These are phyloP conservation scores for Nitzschia sp. DNA, from an alignment of 108 stramenopile genomes.

Conservation along the genomic window DNA sequence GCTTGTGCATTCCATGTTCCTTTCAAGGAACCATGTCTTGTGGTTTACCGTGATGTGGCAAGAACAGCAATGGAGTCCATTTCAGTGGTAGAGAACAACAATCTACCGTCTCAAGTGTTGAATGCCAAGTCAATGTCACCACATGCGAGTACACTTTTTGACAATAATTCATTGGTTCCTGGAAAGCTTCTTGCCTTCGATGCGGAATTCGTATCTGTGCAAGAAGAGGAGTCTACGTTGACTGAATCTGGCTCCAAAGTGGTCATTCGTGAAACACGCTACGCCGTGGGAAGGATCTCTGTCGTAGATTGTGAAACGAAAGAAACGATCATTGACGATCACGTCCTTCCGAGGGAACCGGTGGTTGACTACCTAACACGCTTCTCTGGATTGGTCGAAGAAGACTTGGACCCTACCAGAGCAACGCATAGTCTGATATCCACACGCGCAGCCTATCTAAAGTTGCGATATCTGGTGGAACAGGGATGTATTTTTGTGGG, in stretches of 20 bases:
- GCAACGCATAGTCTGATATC: slow-evolving; percentile 86
- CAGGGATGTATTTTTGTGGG: slow-evolving; percentile 85
- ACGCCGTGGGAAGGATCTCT: slow-evolving; percentile 87
- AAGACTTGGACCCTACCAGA: slow-evolving; percentile 82
- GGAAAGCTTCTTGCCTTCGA: slow-evolving; percentile 85
- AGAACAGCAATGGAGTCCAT: slow-evolving; percentile 3
- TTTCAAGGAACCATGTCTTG: slow-evolving; percentile 76
- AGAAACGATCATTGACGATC: slow-evolving; percentile 85
- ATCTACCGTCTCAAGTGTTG: slow-evolving; percentile 51
- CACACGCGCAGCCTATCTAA: slow-evolving; percentile 83
- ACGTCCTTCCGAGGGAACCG: slow-evolving; percentile 87
- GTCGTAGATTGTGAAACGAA: slow-evolving; percentile 70
- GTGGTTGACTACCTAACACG: slow-evolving; percentile 94
- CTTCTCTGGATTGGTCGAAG: slow-evolving; percentile 85
- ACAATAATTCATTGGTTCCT: slow-evolving; percentile 32
- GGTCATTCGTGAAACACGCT: slow-evolving; percentile 70
- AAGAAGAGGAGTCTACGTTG: slow-evolving; percentile 76
- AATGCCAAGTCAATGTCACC: slow-evolving; percentile 60
- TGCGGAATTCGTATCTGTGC: slow-evolving; percentile 87
- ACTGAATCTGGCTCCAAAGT: slow-evolving; percentile 77
- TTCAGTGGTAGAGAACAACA: not conserved
- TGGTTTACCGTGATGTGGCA: slow-evolving; percentile 49
- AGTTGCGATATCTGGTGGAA: slow-evolving; percentile 89
- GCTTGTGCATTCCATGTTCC: slow-evolving; percentile 70
- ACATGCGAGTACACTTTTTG: slow-evolving; percentile 18